Evolutionary conservation across 2,329 filamentous ascomycete species (phyloP).

Genomic region (Calonectria fujianensis): DNA sequence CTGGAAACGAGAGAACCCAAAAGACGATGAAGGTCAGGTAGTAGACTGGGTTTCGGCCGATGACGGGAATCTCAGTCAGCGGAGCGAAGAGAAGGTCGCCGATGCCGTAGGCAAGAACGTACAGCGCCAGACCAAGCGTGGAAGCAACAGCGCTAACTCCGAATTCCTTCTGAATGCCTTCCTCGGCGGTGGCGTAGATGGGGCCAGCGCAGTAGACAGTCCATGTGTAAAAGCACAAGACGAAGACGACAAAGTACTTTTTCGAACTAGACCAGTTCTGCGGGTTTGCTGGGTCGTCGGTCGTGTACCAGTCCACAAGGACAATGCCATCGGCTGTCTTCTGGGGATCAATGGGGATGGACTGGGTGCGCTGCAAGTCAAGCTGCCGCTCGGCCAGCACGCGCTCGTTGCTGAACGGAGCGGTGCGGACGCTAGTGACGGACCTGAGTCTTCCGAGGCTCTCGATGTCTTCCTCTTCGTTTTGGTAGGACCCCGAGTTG

Average conservation of each 20-base stretch:
- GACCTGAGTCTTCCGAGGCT: conserved; percentile 9
- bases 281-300: conserved; percentile 73
- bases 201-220: conserved; percentile 71
- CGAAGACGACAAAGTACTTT: conserved; percentile 62
- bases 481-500: conserved; percentile 30
- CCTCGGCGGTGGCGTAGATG: conserved; percentile 67
- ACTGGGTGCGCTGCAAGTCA: conserved; percentile 56
- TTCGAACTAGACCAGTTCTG: conserved; percentile 71
- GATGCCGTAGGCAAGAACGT: conserved; percentile 78
- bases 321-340: conserved; percentile 70
- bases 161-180: conserved; percentile 72
- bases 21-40: conserved; percentile 81
- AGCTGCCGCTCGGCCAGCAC: conserved; percentile 11
- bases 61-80: conserved; percentile 78
- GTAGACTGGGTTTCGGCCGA: conserved; percentile 82
- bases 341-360: conserved; percentile 68
- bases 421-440: conserved; percentile 35
- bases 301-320: conserved; percentile 73
- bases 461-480: conserved; percentile 18
- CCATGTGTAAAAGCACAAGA: conserved; percentile 75
- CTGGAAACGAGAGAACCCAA: conserved; percentile 79
- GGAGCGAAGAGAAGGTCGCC: conserved; percentile 81
- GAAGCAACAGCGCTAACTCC: conserved; percentile 70
- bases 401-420: conserved; percentile 59
- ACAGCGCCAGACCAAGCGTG: conserved; percentile 76